These are phyloP conservation scores for Schrenkiella parvula DNA, from an alignment of 345 rosid genomes.

Conservation along the genomic window DNA sequence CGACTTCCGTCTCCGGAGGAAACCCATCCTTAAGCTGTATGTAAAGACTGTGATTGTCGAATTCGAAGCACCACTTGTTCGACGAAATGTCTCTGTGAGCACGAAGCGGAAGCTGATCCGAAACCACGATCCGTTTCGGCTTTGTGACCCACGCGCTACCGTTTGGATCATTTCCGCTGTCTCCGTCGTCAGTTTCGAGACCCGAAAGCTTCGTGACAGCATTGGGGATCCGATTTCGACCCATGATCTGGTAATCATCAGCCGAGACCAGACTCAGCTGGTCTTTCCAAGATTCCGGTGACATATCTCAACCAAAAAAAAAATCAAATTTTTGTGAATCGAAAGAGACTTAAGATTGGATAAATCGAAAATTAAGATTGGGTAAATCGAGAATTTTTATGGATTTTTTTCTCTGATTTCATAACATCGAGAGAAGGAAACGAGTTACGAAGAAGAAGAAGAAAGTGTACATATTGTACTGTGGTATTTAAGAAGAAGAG, in stretches of 20 bases:
- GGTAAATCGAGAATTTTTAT: conserved; percentile 1
- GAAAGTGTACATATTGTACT: conserved; percentile 24
- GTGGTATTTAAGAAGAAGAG: conserved; percentile 23
- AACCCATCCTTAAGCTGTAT: conserved; percentile 69
- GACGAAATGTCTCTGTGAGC: conserved; percentile 34
- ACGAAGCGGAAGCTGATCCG: conserved; percentile 66
- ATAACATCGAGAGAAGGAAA: conserved; percentile 16
- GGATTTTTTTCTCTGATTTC: conserved; percentile 1
- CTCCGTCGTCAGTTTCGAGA: conserved; percentile 39
- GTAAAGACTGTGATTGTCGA: conserved; percentile 49
- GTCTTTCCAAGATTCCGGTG: conserved; percentile 46
- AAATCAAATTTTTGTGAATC: not conserved
- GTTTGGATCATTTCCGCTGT: not conserved
- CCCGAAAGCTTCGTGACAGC: conserved; percentile 46
- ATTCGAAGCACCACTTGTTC: conserved; percentile 52
- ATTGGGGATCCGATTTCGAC: conserved; percentile 47
- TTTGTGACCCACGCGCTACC: conserved; percentile 19
- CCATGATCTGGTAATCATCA: conserved; percentile 54
- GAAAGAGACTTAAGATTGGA: not conserved
- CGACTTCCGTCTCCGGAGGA: conserved; percentile 45
- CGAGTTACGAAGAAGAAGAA: conserved; percentile 14
- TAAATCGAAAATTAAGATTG: not conserved
- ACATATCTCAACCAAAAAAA: conserved; percentile 21
- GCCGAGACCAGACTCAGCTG: conserved; percentile 49
- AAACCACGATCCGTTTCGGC: conserved; percentile 48